These are phyloP conservation scores for Rosa persica DNA, from an alignment of 306 rosid species.

Conservation along the genomic window DNA sequence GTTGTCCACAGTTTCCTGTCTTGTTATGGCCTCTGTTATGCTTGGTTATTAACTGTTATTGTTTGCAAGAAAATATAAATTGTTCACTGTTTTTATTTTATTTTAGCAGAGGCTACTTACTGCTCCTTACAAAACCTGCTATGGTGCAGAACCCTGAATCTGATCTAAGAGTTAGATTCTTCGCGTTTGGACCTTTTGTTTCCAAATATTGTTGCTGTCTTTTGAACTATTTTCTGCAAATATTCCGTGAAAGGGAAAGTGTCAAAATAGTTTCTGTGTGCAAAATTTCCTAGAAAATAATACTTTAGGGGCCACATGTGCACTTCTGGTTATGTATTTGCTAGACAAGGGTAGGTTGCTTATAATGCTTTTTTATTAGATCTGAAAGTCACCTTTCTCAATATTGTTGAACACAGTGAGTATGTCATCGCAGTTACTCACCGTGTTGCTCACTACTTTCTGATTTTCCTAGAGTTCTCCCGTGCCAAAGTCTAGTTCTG, in stretches of 20 bases:
- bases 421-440: neutral
- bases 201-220: neutral
- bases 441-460: slow-evolving; percentile 22
- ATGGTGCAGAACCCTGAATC: neutral
- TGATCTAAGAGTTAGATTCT: neutral
- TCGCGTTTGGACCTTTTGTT: neutral
- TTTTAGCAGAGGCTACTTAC: too few relatives aligned
- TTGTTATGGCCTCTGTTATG: too few relatives aligned
- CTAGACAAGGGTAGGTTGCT: neutral
- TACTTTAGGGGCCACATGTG: neutral
- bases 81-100: too few relatives aligned
- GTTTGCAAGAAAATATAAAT: too few relatives aligned
- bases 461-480: slow-evolving; percentile 39
- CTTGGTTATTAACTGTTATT: too few relatives aligned
- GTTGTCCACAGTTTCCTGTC: too few relatives aligned
- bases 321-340: neutral
- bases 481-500: slow-evolving; percentile 35
- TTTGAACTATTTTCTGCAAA: neutral
- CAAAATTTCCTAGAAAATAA: neutral
- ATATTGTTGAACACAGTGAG: neutral
- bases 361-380: neutral
- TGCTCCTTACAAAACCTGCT: too few relatives aligned
- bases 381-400: slow-evolving; percentile 1
- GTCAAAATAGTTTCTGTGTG: neutral
- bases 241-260: neutral